Evolutionary conservation across 176 grass and related monocot genomes (phyloP), one percentile per base, ranked within the genome.

Genomic region (Tillandsia leiboldiana): DNA sequence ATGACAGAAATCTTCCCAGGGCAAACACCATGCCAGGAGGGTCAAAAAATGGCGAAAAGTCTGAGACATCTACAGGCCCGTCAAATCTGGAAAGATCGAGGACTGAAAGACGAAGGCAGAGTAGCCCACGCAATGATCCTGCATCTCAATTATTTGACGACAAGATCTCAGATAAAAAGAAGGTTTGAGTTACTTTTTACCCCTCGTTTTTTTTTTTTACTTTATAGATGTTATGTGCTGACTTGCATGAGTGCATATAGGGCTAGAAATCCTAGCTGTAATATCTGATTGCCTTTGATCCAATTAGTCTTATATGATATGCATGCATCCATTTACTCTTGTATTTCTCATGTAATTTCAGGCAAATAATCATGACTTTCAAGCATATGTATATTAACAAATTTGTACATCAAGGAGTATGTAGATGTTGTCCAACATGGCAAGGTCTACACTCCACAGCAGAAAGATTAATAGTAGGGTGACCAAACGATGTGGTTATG

Each of bases 101-200:
- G 78, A 87, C 78, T 3, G 88, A 91, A 79, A 84, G 82, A 11
- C 76, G 22, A 26, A 65, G 22, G 11, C 89, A 91, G 77, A 80
- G 64, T 28, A 78, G 59, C 73, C 72, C 56, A 57, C 75, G 33
- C 20, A 33, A 77, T 64, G 84, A 92, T 64, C 86, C 94, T 75
- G 26, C 87, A 64, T 74, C 71, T 56, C 87, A 93, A 79, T 66
- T 97, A 64, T 74, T 93, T 26, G 82, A 87, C 78, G 94, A 90
- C 67, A 90, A 77, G 49, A 83, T 97, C 68, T 79, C 93, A 65
- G 49, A 70, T 49, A 97, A 63, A 67, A 86, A 90, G 76, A 99
- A 90, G 86, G 94, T 80, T 51, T 51, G 64, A 11, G 18, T 70
- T 12, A 51, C 53, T 63, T 73, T 53, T 50, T 80, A 17, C 28